Base-by-base conservation (phyloP, 2,329 filamentous ascomycete genomes). In the Alternaria sp. region DNA sequence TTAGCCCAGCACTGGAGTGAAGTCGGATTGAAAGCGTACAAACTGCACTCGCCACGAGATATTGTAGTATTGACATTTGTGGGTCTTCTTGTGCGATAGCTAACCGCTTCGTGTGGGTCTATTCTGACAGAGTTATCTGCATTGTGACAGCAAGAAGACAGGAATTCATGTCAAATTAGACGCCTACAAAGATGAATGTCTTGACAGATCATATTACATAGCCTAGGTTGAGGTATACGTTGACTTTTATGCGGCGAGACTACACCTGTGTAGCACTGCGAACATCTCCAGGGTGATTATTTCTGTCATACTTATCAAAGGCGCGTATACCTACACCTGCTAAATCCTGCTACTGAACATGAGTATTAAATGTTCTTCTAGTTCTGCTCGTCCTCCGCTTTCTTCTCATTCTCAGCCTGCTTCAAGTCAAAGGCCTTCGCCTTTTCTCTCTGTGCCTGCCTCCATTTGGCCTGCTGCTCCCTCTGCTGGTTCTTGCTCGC, bases 311-410 rank as follows among this genome's bases (percentile, higher is more conserved):
- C 9, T 41, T 5, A 41, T 18, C n/a, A 18, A 2, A 41, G 37
- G 37, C 15, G 37, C 15, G 37, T 2, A 41, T 41, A 41, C 5
- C 5, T 41, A 18, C 1, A 41, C 2, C 9, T 18, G 37, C 37
- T 41, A 18, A 41, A 18, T 41, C 37, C n/a, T 41, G 15, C 15
- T 2, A 41, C 15, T n/a, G 0, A 41, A 41, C 8, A 41, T n/a
- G 15, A 2, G 0, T 9, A 1, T n/a, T 4, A 37, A 1, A 0
- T n/a, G 1, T 41, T 41, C 15, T 41, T 2, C 15, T 41, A 5
- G 8, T 41, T 41, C 33, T 41, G 4, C 37, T 41, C 33, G 33
- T 37, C 33, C 15, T 37, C 33, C 33, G 8, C 33, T 37, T 37
- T n/a, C 33, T 37, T 37, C 33, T 37, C 2, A 37, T 37, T 37